Percentiles rank a stretch among this genome's conserved stretches.
Conservation (phyloP, 2,329 filamentous ascomycete species). For the Fusarium sp. region DNA sequence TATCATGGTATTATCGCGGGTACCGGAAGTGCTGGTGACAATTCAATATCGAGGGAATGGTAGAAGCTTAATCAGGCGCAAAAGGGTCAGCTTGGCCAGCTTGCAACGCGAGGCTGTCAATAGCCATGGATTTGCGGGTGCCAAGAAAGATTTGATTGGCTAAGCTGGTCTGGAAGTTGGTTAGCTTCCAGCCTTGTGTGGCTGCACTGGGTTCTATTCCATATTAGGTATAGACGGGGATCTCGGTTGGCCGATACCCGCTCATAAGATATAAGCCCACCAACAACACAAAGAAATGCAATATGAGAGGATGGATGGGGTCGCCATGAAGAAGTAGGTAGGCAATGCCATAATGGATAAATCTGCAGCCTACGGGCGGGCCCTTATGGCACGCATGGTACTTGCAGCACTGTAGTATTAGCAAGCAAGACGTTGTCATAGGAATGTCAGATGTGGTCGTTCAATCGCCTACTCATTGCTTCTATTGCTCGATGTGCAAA, state of each 20-base stretch:
- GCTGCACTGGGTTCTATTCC: conserved; percentile 6
- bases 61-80: conserved; percentile 35
- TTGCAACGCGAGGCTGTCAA: conserved; percentile 48
- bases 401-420: neutral
- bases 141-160: conserved; percentile 37
- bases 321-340: conserved; percentile 10
- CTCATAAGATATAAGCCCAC: conserved; percentile 3
- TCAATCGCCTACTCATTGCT: conserved; percentile 8
- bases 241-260: conserved; percentile 25
- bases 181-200: conserved; percentile 32
- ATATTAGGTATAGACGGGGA: conserved; percentile 9
- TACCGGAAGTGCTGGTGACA: conserved; percentile 14
- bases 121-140: conserved; percentile 20
- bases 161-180: neutral
- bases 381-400: conserved; percentile 4
- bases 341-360: conserved; percentile 7
- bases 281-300: conserved; percentile 6
- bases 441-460: conserved; percentile 20
- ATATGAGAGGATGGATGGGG: conserved; percentile 15
- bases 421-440: conserved; percentile 1
- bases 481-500: conserved; percentile 32
- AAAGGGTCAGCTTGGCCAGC: conserved; percentile 47
- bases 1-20: conserved; percentile 31
- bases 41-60: conserved; percentile 17
- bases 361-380: conserved; percentile 24